Percentiles rank a stretch among this genome's conserved stretches.
These are phyloP conservation scores for Lipomyces kockii DNA, from an alignment of 805 yeast species.

Conservation along the genomic window DNA sequence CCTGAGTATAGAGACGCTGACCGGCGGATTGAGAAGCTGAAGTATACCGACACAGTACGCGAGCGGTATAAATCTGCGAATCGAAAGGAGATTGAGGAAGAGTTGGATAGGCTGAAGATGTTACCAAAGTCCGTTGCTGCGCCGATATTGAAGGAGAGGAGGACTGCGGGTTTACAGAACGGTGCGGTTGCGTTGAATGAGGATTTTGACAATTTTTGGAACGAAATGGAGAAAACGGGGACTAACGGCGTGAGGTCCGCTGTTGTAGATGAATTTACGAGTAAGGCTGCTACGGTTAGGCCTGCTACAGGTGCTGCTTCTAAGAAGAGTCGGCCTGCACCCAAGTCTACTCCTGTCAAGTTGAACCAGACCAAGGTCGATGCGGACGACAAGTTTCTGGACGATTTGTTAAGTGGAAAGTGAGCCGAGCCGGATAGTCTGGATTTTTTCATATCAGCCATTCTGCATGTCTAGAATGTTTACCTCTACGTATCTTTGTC, in stretches of 20 bases:
- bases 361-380: background rate
- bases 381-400: slow-evolving; percentile 28
- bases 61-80: slow-evolving; percentile 23
- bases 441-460: background rate
- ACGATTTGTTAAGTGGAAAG: slow-evolving; percentile 19
- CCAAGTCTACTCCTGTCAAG: background rate
- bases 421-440: background rate
- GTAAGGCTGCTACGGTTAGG: background rate
- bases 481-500: too few species aligned
- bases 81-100: slow-evolving; percentile 22
- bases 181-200: slow-evolving; percentile 1
- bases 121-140: slow-evolving; percentile 29
- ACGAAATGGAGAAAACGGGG: slow-evolving; percentile 22
- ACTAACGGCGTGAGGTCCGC: background rate
- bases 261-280: slow-evolving; percentile 1
- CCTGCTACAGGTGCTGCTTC: background rate
- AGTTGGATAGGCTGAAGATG: slow-evolving; percentile 28
- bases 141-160: slow-evolving; percentile 12
- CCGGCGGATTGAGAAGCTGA: slow-evolving; percentile 26
- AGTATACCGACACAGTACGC: slow-evolving; percentile 24
- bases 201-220: slow-evolving; percentile 27
- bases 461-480: background rate
- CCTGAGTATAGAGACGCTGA: slow-evolving; percentile 22
- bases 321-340: background rate
- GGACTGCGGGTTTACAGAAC: background rate